Conservation (phyloP, 305 asterid species). For the Plantago rigida region DNA sequence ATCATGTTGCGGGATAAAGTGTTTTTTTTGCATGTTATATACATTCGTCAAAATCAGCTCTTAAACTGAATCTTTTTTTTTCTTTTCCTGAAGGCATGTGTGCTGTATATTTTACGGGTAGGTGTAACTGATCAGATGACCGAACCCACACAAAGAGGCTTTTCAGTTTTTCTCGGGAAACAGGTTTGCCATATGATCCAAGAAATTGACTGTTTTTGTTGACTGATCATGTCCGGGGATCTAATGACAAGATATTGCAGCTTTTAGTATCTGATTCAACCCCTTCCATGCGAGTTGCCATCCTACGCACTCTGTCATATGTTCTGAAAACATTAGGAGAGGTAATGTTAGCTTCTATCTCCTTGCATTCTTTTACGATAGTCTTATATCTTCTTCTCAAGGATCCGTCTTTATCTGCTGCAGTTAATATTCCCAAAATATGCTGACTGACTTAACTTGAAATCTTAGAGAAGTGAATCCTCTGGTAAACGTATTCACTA, state of each 20-base stretch:
- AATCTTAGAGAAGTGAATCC: background rate
- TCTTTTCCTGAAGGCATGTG: slow-evolving; percentile 81
- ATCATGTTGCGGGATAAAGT: slow-evolving; percentile 19
- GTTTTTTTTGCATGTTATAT: slow-evolving; percentile 20
- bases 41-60: slow-evolving; percentile 28
- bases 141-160: slow-evolving; percentile 90
- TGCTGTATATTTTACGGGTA: slow-evolving; percentile 75
- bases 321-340: slow-evolving; percentile 87
- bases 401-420: slow-evolving; percentile 15
- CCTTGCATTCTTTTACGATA: slow-evolving; percentile 26
- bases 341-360: slow-evolving; percentile 43
- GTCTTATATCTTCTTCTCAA: slow-evolving; percentile 6
- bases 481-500: too few relatives aligned
- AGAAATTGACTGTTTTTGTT: slow-evolving; percentile 19
- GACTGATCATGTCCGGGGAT: slow-evolving; percentile 24
- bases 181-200: slow-evolving; percentile 53
- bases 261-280: slow-evolving; percentile 74
- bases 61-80: slow-evolving; percentile 25
- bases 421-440: background rate
- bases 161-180: slow-evolving; percentile 69
- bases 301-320: slow-evolving; percentile 73
- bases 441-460: slow-evolving; percentile 1
- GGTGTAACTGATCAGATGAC: slow-evolving; percentile 97
- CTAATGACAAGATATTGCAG: slow-evolving; percentile 46
- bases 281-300: slow-evolving; percentile 85